Conservation (phyloP, 2,329 filamentous ascomycete species). For the Xylaria sp. region DNA sequence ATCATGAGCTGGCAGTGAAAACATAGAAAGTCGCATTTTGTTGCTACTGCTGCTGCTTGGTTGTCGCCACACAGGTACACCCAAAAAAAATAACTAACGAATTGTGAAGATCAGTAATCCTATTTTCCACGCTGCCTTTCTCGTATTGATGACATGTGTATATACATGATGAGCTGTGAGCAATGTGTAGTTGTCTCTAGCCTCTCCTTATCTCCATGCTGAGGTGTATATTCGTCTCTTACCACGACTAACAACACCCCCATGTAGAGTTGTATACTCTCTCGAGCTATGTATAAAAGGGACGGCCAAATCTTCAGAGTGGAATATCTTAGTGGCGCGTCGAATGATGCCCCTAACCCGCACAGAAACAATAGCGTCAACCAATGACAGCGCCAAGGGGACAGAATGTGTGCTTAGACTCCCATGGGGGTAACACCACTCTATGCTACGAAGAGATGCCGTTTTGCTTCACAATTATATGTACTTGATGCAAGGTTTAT, state of each 20-base stretch:
- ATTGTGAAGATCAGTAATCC: slow-evolving; percentile 45
- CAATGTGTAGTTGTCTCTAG: too few species aligned
- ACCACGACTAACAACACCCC: background rate
- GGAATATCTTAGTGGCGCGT: too few species aligned
- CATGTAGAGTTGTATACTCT: background rate
- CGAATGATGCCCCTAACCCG: too few species aligned
- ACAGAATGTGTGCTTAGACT: too few species aligned
- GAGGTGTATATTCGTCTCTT: background rate
- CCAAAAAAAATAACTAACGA: slow-evolving; percentile 48
- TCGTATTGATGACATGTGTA: slow-evolving; percentile 25
- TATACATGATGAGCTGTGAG: background rate
- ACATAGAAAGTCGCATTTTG: slow-evolving; percentile 42
- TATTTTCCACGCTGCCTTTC: background rate
- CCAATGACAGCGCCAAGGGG: too few species aligned
- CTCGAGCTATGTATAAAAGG: too few species aligned
- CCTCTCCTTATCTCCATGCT: background rate
- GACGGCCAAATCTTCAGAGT: too few species aligned
- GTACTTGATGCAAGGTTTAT: too few species aligned
- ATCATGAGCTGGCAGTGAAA: slow-evolving; percentile 47
- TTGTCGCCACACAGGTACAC: slow-evolving; percentile 47
- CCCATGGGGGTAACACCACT: too few species aligned
- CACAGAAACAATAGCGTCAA: too few species aligned
- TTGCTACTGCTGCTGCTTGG: slow-evolving; percentile 40
- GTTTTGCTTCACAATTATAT: too few species aligned
- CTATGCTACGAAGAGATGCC: too few species aligned